Evolutionary conservation across 148 eudicot species (phyloP).

Genomic region (Tetragonia tetragonoides): DNA sequence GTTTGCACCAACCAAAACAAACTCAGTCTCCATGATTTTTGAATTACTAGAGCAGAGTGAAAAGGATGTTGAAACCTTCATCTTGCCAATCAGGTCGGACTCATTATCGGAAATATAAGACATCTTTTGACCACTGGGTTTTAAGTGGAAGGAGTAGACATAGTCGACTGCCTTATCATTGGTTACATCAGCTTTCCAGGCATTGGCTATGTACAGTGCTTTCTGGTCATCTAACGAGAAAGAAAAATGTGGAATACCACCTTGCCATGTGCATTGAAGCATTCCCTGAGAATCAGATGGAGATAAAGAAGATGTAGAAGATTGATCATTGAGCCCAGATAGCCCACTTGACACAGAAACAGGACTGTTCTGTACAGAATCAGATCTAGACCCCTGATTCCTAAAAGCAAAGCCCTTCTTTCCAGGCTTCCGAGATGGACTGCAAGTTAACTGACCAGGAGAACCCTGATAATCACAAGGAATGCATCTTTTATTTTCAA

Average conservation of each 20-base stretch:
- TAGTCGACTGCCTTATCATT: slow-evolving; percentile 43
- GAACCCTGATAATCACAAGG: slow-evolving; percentile 31
- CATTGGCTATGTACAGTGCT: slow-evolving; percentile 56
- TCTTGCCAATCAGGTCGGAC: slow-evolving; percentile 55
- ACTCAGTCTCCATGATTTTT: slow-evolving; percentile 60
- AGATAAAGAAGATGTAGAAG: slow-evolving; percentile 35
- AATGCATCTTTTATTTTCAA: slow-evolving; percentile 20
- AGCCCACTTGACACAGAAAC: slow-evolving; percentile 43
- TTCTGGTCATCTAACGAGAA: slow-evolving; percentile 73
- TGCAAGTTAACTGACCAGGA: slow-evolving; percentile 25
- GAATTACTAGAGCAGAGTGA: slow-evolving; percentile 40
- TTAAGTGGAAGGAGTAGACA: slow-evolving; percentile 52
- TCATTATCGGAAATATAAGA: slow-evolving; percentile 27
- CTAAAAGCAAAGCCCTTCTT: slow-evolving; percentile 24
- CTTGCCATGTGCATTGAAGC: slow-evolving; percentile 68
- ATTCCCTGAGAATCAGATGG: slow-evolving; percentile 45
- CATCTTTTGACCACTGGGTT: slow-evolving; percentile 35
- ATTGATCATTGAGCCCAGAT: slow-evolving; percentile 38
- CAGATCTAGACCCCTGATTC: slow-evolving; percentile 30
- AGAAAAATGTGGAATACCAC: slow-evolving; percentile 59
- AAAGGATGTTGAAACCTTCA: slow-evolving; percentile 65
- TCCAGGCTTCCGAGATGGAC: slow-evolving; percentile 31
- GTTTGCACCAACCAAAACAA: slow-evolving; percentile 52
- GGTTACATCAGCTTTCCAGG: slow-evolving; percentile 35
- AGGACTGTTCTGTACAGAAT: slow-evolving; percentile 36